Percentiles rank a stretch among this genome's conserved stretches.
phyloP scores from a whole-genome alignment of 2,329 filamentous ascomycete genomes.

The Aspergillus oerlinghausenensis region DNA sequence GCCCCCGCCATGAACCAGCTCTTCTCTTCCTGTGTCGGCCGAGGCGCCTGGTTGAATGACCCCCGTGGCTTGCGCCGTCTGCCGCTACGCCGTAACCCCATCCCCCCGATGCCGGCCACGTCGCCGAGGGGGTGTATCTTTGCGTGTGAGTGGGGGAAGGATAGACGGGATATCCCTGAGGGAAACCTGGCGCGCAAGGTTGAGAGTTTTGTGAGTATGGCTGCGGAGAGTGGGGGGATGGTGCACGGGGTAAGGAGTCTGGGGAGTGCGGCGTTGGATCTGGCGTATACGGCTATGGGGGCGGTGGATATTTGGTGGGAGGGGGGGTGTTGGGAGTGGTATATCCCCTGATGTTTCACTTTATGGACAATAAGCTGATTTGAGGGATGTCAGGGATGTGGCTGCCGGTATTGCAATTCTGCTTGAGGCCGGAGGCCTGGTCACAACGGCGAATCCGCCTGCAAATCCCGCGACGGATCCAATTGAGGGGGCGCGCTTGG shows the following conservation, averaged over 20 bases:
- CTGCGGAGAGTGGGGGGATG: slow-evolving; percentile 66
- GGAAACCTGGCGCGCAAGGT: slow-evolving; percentile 69
- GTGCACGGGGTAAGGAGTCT: slow-evolving; percentile 71
- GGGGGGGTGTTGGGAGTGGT: slow-evolving; percentile 77
- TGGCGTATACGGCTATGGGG: slow-evolving; percentile 72
- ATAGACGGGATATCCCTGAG: slow-evolving; percentile 60
- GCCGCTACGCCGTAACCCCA: slow-evolving; percentile 59
- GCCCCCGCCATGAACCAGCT: slow-evolving; percentile 66
- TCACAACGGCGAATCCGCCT: slow-evolving; percentile 71
- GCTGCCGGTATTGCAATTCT: slow-evolving; percentile 70
- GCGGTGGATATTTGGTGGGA: slow-evolving; percentile 80
- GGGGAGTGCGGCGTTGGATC: slow-evolving; percentile 67
- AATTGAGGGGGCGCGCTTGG: slow-evolving; percentile 59
- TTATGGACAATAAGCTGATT: background rate
- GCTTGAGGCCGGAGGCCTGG: slow-evolving; percentile 66
- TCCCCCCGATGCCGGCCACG: slow-evolving; percentile 58
- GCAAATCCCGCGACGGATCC: slow-evolving; percentile 50
- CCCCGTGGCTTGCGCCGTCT: slow-evolving; percentile 46
- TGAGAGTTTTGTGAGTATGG: slow-evolving; percentile 72
- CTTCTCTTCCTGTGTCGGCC: slow-evolving; percentile 63
- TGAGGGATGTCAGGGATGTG: slow-evolving; percentile 53
- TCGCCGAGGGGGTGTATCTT: slow-evolving; percentile 69
- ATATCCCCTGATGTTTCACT: slow-evolving; percentile 17
- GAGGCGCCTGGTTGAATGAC: slow-evolving; percentile 67
- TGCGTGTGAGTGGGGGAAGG: slow-evolving; percentile 76